phyloP scores from a whole-genome alignment of 768 basidiomycete species.

The Termitomyces sp. region DNA sequence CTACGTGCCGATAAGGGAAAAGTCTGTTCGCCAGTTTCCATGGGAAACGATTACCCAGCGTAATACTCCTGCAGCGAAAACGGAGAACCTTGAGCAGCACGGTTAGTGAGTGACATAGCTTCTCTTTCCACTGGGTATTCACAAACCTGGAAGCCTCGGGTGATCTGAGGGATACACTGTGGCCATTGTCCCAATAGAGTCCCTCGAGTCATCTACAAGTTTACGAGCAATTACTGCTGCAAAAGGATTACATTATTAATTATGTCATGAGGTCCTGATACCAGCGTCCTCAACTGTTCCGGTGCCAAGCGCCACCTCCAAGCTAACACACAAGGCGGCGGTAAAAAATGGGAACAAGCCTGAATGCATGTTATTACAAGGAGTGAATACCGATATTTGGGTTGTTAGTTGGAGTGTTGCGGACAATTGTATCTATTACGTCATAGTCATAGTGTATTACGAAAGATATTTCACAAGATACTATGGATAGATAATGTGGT shows the following conservation, averaged over 20 bases:
- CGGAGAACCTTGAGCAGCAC: background rate
- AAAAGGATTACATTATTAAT: background rate
- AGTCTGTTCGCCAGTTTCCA: too few relatives aligned
- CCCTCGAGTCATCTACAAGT: slow-evolving; percentile 27
- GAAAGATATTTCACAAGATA: too few relatives aligned
- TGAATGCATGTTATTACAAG: too few relatives aligned
- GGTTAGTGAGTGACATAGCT: background rate
- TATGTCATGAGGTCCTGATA: slow-evolving; percentile 7
- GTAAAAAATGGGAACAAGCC: background rate
- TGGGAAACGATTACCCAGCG: background rate
- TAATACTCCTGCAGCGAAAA: background rate
- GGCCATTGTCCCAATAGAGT: slow-evolving; percentile 18
- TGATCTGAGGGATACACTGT: background rate
- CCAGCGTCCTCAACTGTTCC: slow-evolving; percentile 48
- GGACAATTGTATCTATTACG: too few relatives aligned
- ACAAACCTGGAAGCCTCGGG: background rate
- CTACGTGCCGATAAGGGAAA: background rate
- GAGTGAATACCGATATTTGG: too few relatives aligned
- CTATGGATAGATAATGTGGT: too few relatives aligned
- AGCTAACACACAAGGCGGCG: background rate
- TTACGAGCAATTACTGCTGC: slow-evolving; percentile 16
- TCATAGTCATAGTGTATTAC: too few relatives aligned
- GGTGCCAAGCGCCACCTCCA: slow-evolving; percentile 10
- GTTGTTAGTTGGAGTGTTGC: too few relatives aligned
- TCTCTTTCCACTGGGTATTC: background rate